Percentiles rank a stretch among this genome's conserved stretches.
phyloP scores from a whole-genome alignment of 768 basidiomycete species.

The Phaeolepiota aurea region DNA sequence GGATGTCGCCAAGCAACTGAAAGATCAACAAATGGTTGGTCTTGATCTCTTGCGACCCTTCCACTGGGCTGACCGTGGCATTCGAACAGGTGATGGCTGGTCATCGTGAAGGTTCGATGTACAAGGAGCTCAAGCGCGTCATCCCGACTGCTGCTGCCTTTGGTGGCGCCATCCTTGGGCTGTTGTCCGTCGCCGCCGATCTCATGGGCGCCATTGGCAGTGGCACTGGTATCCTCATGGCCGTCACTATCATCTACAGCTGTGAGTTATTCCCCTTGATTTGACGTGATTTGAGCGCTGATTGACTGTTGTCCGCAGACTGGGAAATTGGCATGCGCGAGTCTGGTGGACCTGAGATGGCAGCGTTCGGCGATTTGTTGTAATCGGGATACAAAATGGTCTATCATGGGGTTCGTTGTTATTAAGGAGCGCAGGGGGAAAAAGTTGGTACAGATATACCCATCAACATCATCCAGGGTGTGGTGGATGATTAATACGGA shows the following conservation, averaged over 20 bases:
- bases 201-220: constrained; percentile 94
- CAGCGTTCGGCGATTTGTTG: constrained; percentile 70
- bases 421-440: constrained; percentile 3
- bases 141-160: constrained; percentile 97
- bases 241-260: constrained; percentile 95
- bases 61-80: background rate
- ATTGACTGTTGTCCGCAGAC: constrained; percentile 35
- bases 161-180: constrained; percentile 92
- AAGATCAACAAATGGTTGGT: constrained; percentile 94
- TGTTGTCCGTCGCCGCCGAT: constrained; percentile 87
- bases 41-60: too few relatives aligned
- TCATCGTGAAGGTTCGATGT: constrained; percentile 96
- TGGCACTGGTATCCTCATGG: constrained; percentile 95
- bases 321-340: constrained; percentile 95
- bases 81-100: constrained; percentile 62
- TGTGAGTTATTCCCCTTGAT: constrained; percentile 34
- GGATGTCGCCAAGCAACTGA: constrained; percentile 95
- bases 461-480: too few relatives aligned
- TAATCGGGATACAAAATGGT: constrained; percentile 22
- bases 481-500: too few relatives aligned
- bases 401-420: constrained; percentile 1
- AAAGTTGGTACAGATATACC: too few relatives aligned
- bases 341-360: constrained; percentile 77
- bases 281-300: constrained; percentile 1
- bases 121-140: constrained; percentile 97